Evolutionary conservation across 768 basidiomycete species (phyloP).

Genomic region (Russula dissimulans): DNA sequence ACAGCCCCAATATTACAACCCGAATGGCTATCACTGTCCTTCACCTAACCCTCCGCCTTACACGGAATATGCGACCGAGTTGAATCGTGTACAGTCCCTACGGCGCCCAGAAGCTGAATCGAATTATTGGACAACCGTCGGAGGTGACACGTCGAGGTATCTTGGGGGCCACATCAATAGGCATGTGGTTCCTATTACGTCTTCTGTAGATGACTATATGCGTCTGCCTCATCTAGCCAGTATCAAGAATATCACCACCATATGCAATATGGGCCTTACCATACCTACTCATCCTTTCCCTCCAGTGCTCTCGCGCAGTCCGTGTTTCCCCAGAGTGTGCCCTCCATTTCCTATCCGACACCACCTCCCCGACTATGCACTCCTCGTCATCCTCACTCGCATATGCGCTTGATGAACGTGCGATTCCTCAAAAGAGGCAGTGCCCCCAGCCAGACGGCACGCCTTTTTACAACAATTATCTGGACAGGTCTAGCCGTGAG

Average conservation of each 20-base stretch:
- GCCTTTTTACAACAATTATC: constrained; percentile 57
- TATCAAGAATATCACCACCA: constrained; percentile 28
- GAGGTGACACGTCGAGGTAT: constrained; percentile 53
- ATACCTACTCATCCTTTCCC: constrained; percentile 42
- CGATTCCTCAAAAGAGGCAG: constrained; percentile 23
- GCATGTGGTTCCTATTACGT: not conserved
- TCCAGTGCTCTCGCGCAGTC: constrained; percentile 53
- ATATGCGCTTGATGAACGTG: constrained; percentile 51
- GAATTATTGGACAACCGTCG: constrained; percentile 55
- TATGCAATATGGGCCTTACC: constrained; percentile 35
- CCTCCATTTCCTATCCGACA: constrained; percentile 61
- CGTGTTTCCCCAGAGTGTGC: constrained; percentile 51
- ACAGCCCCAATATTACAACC: constrained; percentile 45
- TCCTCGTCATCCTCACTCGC: constrained; percentile 70
- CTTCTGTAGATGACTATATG: constrained; percentile 13
- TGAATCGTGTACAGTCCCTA: constrained; percentile 45
- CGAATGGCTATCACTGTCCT: constrained; percentile 23
- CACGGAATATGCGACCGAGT: constrained; percentile 57
- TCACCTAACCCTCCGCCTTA: constrained; percentile 43
- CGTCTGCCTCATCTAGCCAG: constrained; percentile 9
- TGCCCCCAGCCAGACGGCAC: constrained; percentile 51
- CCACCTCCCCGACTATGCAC: constrained; percentile 55
- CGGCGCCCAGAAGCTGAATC: constrained; percentile 37
- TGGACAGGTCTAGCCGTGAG: constrained; percentile 47
- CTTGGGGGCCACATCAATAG: constrained; percentile 38